These are phyloP conservation scores for Lavandula angustifolia DNA, from an alignment of 257 asterid genomes.

Conservation along the genomic window DNA sequence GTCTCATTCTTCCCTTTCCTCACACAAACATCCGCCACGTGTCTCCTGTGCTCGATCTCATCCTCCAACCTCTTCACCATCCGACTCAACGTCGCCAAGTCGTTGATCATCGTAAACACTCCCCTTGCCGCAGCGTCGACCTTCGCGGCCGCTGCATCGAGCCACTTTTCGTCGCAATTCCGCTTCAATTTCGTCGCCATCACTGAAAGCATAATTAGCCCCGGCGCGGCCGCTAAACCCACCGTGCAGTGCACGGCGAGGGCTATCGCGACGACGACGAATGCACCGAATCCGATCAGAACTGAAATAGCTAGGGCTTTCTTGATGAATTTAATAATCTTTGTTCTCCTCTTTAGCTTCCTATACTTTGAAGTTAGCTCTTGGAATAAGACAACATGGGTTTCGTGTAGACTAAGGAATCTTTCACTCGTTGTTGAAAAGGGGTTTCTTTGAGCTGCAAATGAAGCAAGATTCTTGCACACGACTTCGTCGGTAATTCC, in stretches of 20 bases:
- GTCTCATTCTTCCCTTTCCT: constrained; percentile 52
- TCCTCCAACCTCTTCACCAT: constrained; percentile 50
- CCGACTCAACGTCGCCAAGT: constrained; percentile 59
- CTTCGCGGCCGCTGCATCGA: constrained; percentile 39
- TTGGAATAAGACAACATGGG: constrained; percentile 37
- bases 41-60: constrained; percentile 59
- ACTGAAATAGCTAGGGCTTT: constrained; percentile 33
- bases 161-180: constrained; percentile 12
- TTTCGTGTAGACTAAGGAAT: constrained; percentile 44
- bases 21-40: constrained; percentile 50
- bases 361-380: constrained; percentile 42
- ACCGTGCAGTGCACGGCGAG: constrained; percentile 43
- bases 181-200: constrained; percentile 22
- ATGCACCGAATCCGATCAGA: constrained; percentile 36
- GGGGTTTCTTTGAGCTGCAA: constrained; percentile 47
- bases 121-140: constrained; percentile 73
- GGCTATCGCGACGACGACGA: constrained; percentile 32
- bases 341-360: constrained; percentile 45
- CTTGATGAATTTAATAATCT: constrained; percentile 32
- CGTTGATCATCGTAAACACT: constrained; percentile 60
- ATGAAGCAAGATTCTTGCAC: constrained; percentile 42
- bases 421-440: constrained; percentile 36
- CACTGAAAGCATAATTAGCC: constrained; percentile 25
- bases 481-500: constrained; percentile 20
- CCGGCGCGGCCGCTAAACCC: constrained; percentile 41